phyloP scores from a whole-genome alignment of 768 basidiomycete species.

The Hygrophorus pudorinus region DNA sequence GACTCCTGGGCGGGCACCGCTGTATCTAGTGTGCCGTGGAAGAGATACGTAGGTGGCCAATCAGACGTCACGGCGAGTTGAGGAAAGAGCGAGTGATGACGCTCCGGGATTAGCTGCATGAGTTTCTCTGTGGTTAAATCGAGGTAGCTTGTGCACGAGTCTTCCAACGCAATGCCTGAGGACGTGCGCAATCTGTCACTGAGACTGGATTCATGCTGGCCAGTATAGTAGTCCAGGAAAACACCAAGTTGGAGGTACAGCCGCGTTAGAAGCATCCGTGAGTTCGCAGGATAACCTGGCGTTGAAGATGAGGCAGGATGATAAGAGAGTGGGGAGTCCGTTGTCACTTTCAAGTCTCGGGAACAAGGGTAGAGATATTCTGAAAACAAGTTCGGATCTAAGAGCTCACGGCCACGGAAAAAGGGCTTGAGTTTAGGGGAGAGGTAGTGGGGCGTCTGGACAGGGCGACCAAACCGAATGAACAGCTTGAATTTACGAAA shows the following conservation, averaged over 20 bases:
- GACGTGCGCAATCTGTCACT: slow-evolving; percentile 29
- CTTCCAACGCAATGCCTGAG: neutral
- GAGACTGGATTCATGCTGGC: slow-evolving; percentile 34
- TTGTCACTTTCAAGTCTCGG: slow-evolving; percentile 14
- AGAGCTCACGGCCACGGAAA: slow-evolving; percentile 44
- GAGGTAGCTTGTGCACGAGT: too few relatives aligned
- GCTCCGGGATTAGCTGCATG: slow-evolving; percentile 21
- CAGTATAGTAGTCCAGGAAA: slow-evolving; percentile 51
- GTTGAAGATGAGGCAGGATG: slow-evolving; percentile 32
- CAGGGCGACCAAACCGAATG: neutral
- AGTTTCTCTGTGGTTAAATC: neutral
- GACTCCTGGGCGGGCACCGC: slow-evolving; percentile 36
- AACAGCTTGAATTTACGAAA: neutral
- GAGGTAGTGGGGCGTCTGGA: slow-evolving; percentile 42
- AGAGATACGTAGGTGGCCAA: slow-evolving; percentile 41
- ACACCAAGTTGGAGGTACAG: slow-evolving; percentile 51
- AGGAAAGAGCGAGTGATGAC: slow-evolving; percentile 34
- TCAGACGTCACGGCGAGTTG: slow-evolving; percentile 28
- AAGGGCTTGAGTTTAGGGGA: slow-evolving; percentile 38
- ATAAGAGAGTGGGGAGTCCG: slow-evolving; percentile 39
- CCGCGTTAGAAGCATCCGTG: slow-evolving; percentile 47
- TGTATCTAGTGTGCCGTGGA: slow-evolving; percentile 41
- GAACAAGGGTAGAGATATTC: slow-evolving; percentile 38
- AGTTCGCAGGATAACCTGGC: slow-evolving; percentile 53
- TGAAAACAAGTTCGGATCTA: slow-evolving; percentile 36